Base-by-base conservation (phyloP, 2,329 filamentous ascomycete genomes). In the Trichoderma cornu-damae region DNA sequence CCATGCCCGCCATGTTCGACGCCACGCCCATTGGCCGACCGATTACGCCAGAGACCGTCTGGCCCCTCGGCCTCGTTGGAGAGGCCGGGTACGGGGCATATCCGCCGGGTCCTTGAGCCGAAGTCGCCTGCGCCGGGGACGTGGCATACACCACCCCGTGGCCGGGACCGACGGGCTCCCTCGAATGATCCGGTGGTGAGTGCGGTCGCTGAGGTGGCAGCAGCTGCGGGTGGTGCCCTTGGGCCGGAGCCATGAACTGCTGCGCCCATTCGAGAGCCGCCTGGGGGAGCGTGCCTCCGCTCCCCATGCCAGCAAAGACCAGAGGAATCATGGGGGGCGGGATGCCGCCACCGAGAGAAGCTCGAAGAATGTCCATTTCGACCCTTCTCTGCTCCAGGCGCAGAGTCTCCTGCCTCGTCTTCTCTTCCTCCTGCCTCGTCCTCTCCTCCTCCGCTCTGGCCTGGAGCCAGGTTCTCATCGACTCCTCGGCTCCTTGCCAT, bases 381-480 rank as follows among this genome's bases (percentile, higher is more conserved):
- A 89, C 79, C 65, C 79, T 86, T 46, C 88, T 78, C 71, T 89
- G 87, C 71, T 91, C 88, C 30, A 90, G 72, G 24, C 84, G 84
- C 42, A 89, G 72, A 30, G 76, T 75, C 70, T 90, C 88, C 64
- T 84, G 81, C 42, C 76, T 75, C 20, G 81, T 83, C 65, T 80
- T 86, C 71, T 90, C 87, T 70, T 90, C 87, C 70, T 91, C 87
- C 71, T 90, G 87, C 67, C 75, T 85, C 60, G 84, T 80, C 67
- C 79, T 83, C 66, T 91, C 88, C 67, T 91, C 88, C 70, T 91
- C 88, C 0, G 83, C 77, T 69, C 86, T 89, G 53, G 87, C 84
- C 55, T 81, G 73, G 20, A 90, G 74, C 87, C 87, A 91, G 55
- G 79, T 81, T 61, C 81, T 83, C 84, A 89, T 88, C 2, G 84